Percentiles rank a stretch among this genome's conserved stretches.
phyloP scores from a whole-genome alignment of 805 yeast species.

The Metschnikowia cubensis region DNA sequence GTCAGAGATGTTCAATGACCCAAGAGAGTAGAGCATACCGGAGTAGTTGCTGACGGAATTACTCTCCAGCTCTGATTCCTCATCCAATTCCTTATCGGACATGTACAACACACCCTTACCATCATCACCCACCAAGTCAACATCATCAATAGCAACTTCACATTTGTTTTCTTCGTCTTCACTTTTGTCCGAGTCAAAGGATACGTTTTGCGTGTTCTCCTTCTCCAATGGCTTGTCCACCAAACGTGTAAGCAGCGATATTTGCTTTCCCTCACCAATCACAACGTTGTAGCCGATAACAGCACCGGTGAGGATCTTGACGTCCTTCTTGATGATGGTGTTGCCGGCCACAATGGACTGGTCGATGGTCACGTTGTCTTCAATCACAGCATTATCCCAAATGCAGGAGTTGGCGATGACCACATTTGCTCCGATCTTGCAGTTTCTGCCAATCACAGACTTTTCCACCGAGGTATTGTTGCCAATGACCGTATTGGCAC shows the following conservation, averaged over 20 bases:
- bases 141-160: constrained; percentile 10
- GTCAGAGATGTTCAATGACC: constrained; percentile 50
- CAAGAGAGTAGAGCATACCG: constrained; percentile 46
- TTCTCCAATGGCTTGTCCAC: constrained; percentile 44
- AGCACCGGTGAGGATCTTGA: constrained; percentile 59
- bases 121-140: constrained; percentile 42
- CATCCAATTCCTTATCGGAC: constrained; percentile 39
- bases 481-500: constrained; percentile 71
- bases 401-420: constrained; percentile 69
- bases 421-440: constrained; percentile 79
- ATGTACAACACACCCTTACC: constrained; percentile 50
- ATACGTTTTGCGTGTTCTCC: constrained; percentile 26
- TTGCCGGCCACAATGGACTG: constrained; percentile 69
- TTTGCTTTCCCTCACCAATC: constrained; percentile 50
- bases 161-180: constrained; percentile 26
- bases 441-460: constrained; percentile 81
- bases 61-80: constrained; percentile 35
- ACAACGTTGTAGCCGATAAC: constrained; percentile 75
- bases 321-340: constrained; percentile 52
- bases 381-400: constrained; percentile 79
- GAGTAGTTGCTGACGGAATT: constrained; percentile 34
- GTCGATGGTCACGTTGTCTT: constrained; percentile 54
- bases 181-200: constrained; percentile 38
- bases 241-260: constrained; percentile 51
- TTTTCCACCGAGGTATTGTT: constrained; percentile 62